phyloP scores from a whole-genome alignment of 2,329 filamentous ascomycete genomes.

The Colletotrichum sp. region DNA sequence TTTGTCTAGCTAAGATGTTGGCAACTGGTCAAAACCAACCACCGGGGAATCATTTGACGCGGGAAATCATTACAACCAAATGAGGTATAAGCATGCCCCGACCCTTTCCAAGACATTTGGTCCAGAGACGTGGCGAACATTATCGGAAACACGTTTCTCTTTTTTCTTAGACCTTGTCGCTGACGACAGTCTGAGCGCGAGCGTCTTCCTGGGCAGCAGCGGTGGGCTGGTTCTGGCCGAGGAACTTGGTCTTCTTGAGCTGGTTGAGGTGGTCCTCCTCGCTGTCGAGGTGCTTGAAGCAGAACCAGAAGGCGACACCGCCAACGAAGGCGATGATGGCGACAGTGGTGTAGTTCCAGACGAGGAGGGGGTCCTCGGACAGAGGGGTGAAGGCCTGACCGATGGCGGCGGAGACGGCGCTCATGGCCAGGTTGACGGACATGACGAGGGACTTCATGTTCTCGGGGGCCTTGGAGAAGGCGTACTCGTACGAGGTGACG shows the following conservation, averaged over 20 bases:
- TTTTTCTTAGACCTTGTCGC: conserved; percentile 4
- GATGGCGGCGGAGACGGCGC: conserved; percentile 70
- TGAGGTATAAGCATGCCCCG: background rate
- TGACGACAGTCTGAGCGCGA: background rate
- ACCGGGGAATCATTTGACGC: conserved; percentile 22
- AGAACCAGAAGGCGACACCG: conserved; percentile 71
- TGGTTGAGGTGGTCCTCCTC: conserved; percentile 75
- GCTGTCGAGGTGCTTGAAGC: conserved; percentile 67
- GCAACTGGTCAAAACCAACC: background rate
- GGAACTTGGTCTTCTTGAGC: conserved; percentile 50
- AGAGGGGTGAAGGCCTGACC: conserved; percentile 72
- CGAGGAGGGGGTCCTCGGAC: conserved; percentile 66
- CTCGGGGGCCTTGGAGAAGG: conserved; percentile 77
- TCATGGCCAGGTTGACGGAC: conserved; percentile 73
- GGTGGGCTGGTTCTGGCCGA: conserved; percentile 44
- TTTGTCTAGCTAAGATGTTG: conserved; percentile 7
- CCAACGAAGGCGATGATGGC: conserved; percentile 68
- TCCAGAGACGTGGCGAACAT: background rate
- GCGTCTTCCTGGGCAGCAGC: conserved; percentile 11
- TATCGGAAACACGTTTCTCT: background rate
- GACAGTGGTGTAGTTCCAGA: conserved; percentile 74
- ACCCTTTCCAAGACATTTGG: background rate
- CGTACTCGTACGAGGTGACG: conserved; percentile 73
- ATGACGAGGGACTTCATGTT: conserved; percentile 83
- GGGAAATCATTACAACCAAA: conserved; percentile 19